Base-by-base conservation (phyloP, 768 basidiomycete species). In the Suillus variegatus region DNA sequence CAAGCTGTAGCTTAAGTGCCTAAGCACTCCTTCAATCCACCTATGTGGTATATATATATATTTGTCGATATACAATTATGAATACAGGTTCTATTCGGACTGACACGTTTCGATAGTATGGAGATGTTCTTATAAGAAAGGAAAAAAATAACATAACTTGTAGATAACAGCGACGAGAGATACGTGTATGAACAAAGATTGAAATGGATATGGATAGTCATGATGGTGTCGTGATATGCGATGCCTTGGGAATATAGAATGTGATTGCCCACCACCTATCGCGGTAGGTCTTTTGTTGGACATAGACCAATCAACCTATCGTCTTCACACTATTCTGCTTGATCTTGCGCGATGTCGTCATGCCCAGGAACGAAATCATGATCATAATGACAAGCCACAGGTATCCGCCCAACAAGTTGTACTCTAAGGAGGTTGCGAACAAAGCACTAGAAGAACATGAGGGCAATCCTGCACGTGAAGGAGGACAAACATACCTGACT, bases 311-410 rank as follows among this genome's bases (percentile, higher is more conserved):
- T 70, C 61, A 76, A 25, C 62, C 25, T 4, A 70, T 20, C n/a
- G 65, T 68, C 55, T 36, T 69, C 64, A 74, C 69, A 65, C 70
- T 73, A 25, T 73, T 58, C 22, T 70, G 67, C 56, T 73, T 71
- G 61, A 79, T 72, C 51, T 68, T 68, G 52, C 68, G 64, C 16
- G 73, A 76, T 41, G 70, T 66, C 13, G 62, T 64, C 5, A 73
- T 75, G 46, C 83, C 79, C 58, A 78, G 67, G 32, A 78, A 74
- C 56, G 80, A 81, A 25, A 88, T 74, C 38, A 62, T 44, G 28
- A 78, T 73, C 85, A 88, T 87, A 49, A 86, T 72, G 38, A 83
- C 67, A 32, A 82, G 84, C 88, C 88, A 90, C 22, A 85, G 70
- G 69, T 88, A 77, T 5, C 87, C 87, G 28, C 82, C 79, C 2